These are phyloP conservation scores for Zygosaccharomyces pseudobailii DNA, from an alignment of 1,139 yeast species.

Conservation along the genomic window DNA sequence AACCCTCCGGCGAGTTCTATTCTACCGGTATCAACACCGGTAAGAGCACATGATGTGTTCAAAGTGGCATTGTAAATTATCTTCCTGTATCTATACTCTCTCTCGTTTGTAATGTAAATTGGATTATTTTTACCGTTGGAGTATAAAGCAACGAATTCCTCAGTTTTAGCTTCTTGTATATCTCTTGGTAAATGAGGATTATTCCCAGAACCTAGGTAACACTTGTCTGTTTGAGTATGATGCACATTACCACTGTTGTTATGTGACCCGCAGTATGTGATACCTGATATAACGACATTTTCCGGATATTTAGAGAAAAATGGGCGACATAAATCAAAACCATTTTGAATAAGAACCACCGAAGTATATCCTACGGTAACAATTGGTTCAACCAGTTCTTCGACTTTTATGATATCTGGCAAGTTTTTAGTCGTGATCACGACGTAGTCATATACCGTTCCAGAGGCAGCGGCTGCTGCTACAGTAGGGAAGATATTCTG, in stretches of 20 bases:
- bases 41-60: constrained; percentile 45
- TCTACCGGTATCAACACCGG: constrained; percentile 43
- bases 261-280: constrained; percentile 42
- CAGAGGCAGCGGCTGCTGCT: constrained; percentile 38
- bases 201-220: constrained; percentile 45
- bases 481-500: constrained; percentile 40
- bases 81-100: constrained; percentile 50
- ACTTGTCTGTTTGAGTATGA: constrained; percentile 37
- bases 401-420: constrained; percentile 46
- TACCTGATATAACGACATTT: constrained; percentile 46
- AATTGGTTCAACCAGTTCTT: constrained; percentile 46
- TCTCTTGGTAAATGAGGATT: constrained; percentile 27
- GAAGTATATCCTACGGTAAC: constrained; percentile 35
- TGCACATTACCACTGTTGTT: constrained; percentile 30
- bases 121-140: constrained; percentile 35
- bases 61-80: constrained; percentile 51
- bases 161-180: constrained; percentile 34
- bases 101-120: constrained; percentile 41
- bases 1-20: constrained; percentile 43
- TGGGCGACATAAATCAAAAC: constrained; percentile 50
- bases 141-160: constrained; percentile 42
- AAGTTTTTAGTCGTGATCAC: constrained; percentile 50
- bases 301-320: constrained; percentile 43
- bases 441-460: constrained; percentile 45
- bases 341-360: constrained; percentile 52